Conservation (phyloP, 1,139 yeast species). For the Yarrowia galli region DNA sequence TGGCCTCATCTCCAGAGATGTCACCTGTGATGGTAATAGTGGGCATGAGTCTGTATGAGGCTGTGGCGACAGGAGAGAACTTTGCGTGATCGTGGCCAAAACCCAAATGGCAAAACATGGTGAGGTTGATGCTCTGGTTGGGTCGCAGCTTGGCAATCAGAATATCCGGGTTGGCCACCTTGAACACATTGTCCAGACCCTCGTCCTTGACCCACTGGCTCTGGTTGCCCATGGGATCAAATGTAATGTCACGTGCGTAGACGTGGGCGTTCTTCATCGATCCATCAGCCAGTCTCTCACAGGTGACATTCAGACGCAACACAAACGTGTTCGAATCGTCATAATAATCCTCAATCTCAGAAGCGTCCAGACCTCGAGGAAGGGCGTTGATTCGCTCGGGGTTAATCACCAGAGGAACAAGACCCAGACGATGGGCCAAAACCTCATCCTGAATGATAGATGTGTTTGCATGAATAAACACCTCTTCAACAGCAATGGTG, state of each 20-base stretch:
- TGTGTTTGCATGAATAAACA: slow-evolving; percentile 90
- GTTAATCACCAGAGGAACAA: slow-evolving; percentile 86
- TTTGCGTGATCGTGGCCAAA: slow-evolving; percentile 96
- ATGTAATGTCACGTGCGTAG: slow-evolving; percentile 86
- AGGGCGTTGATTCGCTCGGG: slow-evolving; percentile 63
- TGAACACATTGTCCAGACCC: slow-evolving; percentile 62
- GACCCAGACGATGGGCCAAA: slow-evolving; percentile 91
- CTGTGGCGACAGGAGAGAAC: slow-evolving; percentile 96
- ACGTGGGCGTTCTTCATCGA: slow-evolving; percentile 84
- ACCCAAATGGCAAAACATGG: slow-evolving; percentile 92
- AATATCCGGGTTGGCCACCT: slow-evolving; percentile 69
- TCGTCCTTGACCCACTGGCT: slow-evolving; percentile 61
- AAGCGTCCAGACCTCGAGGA: slow-evolving; percentile 73
- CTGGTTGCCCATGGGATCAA: slow-evolving; percentile 92
- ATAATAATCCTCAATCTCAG: slow-evolving; percentile 58
- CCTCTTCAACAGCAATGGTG: slow-evolving; percentile 90
- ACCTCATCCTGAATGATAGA: slow-evolving; percentile 98
- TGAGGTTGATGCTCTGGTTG: slow-evolving; percentile 90
- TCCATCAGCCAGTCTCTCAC: slow-evolving; percentile 82
- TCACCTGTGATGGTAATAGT: slow-evolving; percentile 78
- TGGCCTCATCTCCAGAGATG: slow-evolving; percentile 77
- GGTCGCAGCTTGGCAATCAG: slow-evolving; percentile 92
- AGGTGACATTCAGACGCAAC: slow-evolving; percentile 77
- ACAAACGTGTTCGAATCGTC: slow-evolving; percentile 78
- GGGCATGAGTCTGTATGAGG: slow-evolving; percentile 96